phyloP scores from a whole-genome alignment of 345 rosid species.

The Salix caprea region DNA sequence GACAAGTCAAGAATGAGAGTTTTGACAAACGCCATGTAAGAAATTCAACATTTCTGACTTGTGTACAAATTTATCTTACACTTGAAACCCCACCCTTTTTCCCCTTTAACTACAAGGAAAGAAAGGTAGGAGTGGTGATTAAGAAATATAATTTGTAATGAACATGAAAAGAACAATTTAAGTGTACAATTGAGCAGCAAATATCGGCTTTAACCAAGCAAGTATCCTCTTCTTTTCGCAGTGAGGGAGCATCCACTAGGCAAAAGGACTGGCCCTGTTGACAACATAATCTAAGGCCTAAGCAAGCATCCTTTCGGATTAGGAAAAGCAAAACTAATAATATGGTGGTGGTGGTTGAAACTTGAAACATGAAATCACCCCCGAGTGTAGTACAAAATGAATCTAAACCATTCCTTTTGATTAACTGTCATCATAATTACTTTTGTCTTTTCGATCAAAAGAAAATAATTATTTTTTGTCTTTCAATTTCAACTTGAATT shows the following conservation, averaged over 20 bases:
- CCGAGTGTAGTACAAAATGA: neutral
- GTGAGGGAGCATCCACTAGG: too few relatives aligned
- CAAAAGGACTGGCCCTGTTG: too few relatives aligned
- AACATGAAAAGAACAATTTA: too few relatives aligned
- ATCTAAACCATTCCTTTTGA: slow-evolving; percentile 17
- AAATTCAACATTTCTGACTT: slow-evolving; percentile 26
- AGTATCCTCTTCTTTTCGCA: too few relatives aligned
- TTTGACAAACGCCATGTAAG: slow-evolving; percentile 15
- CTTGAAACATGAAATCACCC: neutral
- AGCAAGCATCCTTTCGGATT: neutral
- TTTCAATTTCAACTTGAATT: neutral
- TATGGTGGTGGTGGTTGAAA: neutral
- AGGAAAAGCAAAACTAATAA: slow-evolving; percentile 19
- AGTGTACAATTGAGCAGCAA: too few relatives aligned
- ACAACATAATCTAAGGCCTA: too few relatives aligned
- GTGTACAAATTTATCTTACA: neutral
- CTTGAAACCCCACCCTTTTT: too few relatives aligned
- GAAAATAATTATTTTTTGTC: slow-evolving; percentile 3
- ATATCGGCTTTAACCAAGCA: too few relatives aligned
- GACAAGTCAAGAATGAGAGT: slow-evolving; percentile 21
- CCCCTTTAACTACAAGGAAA: too few relatives aligned
- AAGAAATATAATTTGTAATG: too few relatives aligned
- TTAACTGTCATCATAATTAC: slow-evolving; percentile 10
- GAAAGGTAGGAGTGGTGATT: too few relatives aligned
- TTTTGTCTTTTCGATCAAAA: neutral